Evolutionary conservation across 768 basidiomycete species (phyloP).

Genomic region (Lactarius tabidus): DNA sequence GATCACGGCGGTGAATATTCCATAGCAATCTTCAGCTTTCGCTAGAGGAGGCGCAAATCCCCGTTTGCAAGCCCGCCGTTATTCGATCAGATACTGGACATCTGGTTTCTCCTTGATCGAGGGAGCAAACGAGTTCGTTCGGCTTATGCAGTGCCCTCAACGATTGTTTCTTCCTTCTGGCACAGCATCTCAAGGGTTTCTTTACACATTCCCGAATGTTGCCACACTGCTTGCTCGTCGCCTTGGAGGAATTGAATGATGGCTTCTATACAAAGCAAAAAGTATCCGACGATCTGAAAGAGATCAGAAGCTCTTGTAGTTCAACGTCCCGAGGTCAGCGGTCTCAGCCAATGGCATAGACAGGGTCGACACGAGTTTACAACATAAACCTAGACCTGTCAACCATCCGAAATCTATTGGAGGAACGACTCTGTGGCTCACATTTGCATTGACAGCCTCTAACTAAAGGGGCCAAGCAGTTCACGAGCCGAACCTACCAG

Average conservation of each 20-base stretch:
- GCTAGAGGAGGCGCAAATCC: constrained; percentile 2
- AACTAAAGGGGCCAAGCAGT: constrained; percentile 19
- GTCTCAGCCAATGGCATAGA: constrained; percentile 10
- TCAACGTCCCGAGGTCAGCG: not conserved
- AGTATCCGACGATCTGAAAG: constrained; percentile 2
- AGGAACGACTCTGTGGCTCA: not conserved
- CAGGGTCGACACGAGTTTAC: constrained; percentile 2
- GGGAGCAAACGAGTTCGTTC: not conserved
- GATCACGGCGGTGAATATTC: not conserved
- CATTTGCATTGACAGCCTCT: constrained; percentile 1
- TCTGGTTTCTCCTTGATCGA: not conserved
- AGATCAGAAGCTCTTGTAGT: not conserved
- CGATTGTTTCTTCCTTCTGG: not conserved
- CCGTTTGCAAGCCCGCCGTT: not conserved
- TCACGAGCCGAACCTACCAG: not conserved
- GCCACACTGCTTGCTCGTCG: not conserved
- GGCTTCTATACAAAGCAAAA: not conserved
- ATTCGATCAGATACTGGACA: not conserved
- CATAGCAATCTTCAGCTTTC: constrained; percentile 20
- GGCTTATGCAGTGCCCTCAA: not conserved
- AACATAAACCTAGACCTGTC: constrained; percentile 4
- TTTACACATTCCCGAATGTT: not conserved
- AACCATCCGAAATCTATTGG: no score
- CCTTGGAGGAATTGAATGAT: not conserved
- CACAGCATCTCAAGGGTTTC: no score